These are phyloP conservation scores for Nelumbo lutea DNA, from an alignment of 164 flowering plant genomes.

Conservation along the genomic window DNA sequence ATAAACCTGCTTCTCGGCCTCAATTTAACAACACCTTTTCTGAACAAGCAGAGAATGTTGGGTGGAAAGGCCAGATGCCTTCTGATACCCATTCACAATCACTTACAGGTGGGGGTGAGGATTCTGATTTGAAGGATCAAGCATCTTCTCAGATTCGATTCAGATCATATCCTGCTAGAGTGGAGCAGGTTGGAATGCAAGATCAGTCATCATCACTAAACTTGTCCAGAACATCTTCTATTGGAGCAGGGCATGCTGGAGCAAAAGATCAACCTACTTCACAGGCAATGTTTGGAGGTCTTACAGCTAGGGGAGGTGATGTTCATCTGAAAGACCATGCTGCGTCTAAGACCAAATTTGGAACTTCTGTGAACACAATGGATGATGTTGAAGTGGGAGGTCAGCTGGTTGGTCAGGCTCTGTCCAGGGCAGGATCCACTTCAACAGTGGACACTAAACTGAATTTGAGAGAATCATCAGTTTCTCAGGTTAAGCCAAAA, in stretches of 20 bases:
- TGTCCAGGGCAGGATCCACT: slow-evolving; percentile 18
- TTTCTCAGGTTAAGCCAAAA: slow-evolving; percentile 25
- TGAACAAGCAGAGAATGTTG: slow-evolving; percentile 1
- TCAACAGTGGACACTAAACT: slow-evolving; percentile 16
- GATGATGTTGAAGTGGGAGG: slow-evolving; percentile 31
- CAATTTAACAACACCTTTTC: background rate
- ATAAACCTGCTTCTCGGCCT: slow-evolving; percentile 7
- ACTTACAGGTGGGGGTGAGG: slow-evolving; percentile 24
- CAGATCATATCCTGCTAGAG: slow-evolving; percentile 24
- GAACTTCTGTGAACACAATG: slow-evolving; percentile 15
- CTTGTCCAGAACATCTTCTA: slow-evolving; percentile 11
- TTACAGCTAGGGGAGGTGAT: slow-evolving; percentile 16
- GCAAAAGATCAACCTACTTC: slow-evolving; percentile 18
- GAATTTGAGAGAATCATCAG: slow-evolving; percentile 9
- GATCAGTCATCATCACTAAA: slow-evolving; percentile 20
- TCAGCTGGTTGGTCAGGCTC: slow-evolving; percentile 19
- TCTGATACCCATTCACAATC: slow-evolving; percentile 26
- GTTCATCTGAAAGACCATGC: slow-evolving; percentile 9
- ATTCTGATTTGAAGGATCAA: slow-evolving; percentile 26
- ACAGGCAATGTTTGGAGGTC: slow-evolving; percentile 13
- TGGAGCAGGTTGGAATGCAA: slow-evolving; percentile 24
- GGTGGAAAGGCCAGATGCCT: slow-evolving; percentile 30
- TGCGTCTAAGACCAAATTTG: background rate
- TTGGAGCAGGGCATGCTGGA: slow-evolving; percentile 18
- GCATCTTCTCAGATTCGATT: slow-evolving; percentile 16